Conservation (phyloP, 2,329 filamentous ascomycete genomes). For the Trichoderma sp. region DNA sequence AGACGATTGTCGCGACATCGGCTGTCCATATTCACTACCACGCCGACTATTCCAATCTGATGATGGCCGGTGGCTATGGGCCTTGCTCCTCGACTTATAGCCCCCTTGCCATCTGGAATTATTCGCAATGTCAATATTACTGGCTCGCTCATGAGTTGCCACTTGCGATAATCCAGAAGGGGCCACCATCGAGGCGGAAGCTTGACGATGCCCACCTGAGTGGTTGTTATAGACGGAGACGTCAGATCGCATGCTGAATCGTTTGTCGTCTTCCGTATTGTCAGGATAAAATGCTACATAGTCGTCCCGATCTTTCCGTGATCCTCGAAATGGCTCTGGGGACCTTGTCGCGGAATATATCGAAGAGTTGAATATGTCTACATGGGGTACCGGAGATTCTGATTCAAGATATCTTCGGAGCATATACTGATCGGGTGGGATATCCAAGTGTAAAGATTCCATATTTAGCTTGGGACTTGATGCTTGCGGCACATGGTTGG, state of each 20-base stretch:
- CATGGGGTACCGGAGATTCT: slow-evolving; percentile 19
- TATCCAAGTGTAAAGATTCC: not conserved
- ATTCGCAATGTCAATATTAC: not conserved
- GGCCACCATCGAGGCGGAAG: slow-evolving; percentile 21
- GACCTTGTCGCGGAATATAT: not conserved
- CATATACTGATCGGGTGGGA: slow-evolving; percentile 27
- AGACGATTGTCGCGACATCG: slow-evolving; percentile 24
- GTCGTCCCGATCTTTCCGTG: not conserved
- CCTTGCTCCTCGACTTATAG: not conserved
- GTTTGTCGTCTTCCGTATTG: slow-evolving; percentile 18
- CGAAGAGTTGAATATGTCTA: not conserved
- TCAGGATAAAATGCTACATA: slow-evolving; percentile 12
- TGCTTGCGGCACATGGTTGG: not conserved
- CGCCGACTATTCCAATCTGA: slow-evolving; percentile 19
- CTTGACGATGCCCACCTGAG: slow-evolving; percentile 27
- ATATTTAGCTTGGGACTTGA: not conserved
- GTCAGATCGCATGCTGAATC: slow-evolving; percentile 33
- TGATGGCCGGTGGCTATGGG: slow-evolving; percentile 12
- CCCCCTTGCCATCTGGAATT: not conserved
- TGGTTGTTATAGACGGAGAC: slow-evolving; percentile 34
- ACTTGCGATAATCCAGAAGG: slow-evolving; percentile 21
- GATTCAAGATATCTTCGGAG: slow-evolving; percentile 28
- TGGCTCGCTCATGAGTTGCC: not conserved
- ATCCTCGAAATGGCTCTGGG: not conserved
- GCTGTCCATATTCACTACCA: slow-evolving; percentile 2